These are phyloP conservation scores for Trypethelium eluteriae DNA, from an alignment of 495 filamentous ascomycete genomes.

Conservation along the genomic window DNA sequence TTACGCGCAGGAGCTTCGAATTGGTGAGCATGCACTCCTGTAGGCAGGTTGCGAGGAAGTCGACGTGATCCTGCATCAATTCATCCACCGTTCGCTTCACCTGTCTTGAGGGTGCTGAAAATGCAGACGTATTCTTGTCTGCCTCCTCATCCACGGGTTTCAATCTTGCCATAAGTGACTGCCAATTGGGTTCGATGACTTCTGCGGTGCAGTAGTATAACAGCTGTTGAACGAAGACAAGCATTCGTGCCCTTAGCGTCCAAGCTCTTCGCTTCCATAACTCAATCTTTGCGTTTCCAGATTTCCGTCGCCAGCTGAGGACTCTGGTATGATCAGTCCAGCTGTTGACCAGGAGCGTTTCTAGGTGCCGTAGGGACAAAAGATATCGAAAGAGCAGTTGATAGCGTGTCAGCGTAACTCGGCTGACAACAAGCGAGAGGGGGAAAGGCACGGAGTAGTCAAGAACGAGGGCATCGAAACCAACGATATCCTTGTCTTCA, in stretches of 20 bases:
- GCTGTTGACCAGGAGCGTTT: constrained; percentile 69
- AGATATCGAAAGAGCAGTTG: constrained; percentile 93
- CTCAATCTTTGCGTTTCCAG: constrained; percentile 60
- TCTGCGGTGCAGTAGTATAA: constrained; percentile 94
- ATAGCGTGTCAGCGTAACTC: constrained; percentile 91
- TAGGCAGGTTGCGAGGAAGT: constrained; percentile 92
- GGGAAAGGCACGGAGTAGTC: constrained; percentile 95
- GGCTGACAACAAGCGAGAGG: constrained; percentile 90
- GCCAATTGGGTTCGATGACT: constrained; percentile 97
- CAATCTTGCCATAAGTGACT: constrained; percentile 76
- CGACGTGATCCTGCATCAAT: constrained; percentile 98
- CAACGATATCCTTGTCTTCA: constrained; percentile 76
- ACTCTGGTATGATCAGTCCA: constrained; percentile 85
- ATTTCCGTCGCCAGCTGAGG: constrained; percentile 56
- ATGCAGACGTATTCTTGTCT: constrained; percentile 24
- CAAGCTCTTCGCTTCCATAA: constrained; percentile 88
- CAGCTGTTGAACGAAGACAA: constrained; percentile 92
- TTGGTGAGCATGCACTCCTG: constrained; percentile 99
- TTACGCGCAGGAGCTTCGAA: constrained; percentile 79
- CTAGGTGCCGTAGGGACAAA: constrained; percentile 77
- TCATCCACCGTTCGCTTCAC: constrained; percentile 86
- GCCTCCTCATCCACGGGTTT: constrained; percentile 47
- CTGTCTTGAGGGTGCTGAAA: constrained; percentile 25
- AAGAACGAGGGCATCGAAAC: constrained; percentile 84
- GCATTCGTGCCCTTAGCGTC: constrained; percentile 86